A percentile compares a stretch with the other conserved stretches of the same genome.
Conservation (phyloP, 306 rosid species). For the Nissolia schottii region DNA sequence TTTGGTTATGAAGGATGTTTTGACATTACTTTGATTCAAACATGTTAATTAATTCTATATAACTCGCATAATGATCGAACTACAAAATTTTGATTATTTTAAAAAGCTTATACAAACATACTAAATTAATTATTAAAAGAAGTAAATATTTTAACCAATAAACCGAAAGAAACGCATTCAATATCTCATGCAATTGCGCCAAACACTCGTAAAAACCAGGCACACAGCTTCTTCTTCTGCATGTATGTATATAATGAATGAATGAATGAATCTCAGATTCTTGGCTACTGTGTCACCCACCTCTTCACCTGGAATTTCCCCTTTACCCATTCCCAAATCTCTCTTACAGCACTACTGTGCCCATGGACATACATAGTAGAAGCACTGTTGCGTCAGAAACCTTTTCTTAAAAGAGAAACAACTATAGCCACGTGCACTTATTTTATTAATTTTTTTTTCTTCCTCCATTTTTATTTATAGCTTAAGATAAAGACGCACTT, state of each 20-base stretch:
- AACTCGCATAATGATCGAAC: too few species aligned
- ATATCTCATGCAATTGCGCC: too few species aligned
- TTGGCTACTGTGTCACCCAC: constrained; percentile 25
- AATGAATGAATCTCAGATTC: not conserved
- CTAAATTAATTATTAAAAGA: too few species aligned
- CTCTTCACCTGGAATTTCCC: not conserved
- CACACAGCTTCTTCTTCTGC: not conserved
- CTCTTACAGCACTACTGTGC: not conserved
- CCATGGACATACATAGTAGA: constrained; percentile 5
- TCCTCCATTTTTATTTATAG: too few species aligned
- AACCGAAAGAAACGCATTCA: too few species aligned
- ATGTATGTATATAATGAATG: not conserved
- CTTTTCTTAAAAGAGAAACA: not conserved
- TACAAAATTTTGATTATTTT: too few species aligned
- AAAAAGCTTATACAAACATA: too few species aligned
- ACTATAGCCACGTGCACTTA: constrained; percentile 23
- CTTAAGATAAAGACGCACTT: too few species aligned
- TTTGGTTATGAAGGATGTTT: too few species aligned
- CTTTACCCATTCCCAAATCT: constrained; percentile 11
- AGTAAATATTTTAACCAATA: too few species aligned
- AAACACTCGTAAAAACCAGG: not conserved
- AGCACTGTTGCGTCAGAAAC: constrained; percentile 12
- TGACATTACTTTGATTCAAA: too few species aligned
- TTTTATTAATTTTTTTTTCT: not conserved
- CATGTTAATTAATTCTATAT: too few species aligned